These are phyloP conservation scores for Sclerospora graminicola DNA, from an alignment of 352 stramenopile species.

Conservation along the genomic window DNA sequence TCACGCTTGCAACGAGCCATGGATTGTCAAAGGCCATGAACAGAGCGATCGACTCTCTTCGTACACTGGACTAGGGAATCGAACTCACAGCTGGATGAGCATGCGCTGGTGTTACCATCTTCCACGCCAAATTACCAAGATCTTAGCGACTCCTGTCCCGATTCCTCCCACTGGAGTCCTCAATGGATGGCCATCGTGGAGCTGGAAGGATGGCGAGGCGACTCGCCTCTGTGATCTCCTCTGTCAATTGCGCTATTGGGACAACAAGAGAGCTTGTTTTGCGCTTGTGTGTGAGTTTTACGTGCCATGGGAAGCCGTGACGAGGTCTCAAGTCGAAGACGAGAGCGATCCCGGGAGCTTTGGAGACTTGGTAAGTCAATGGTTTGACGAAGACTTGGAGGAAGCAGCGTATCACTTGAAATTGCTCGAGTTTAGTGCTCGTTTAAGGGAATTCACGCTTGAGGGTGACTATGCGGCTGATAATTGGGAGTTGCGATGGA, in stretches of 20 bases:
- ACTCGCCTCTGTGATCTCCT: slow-evolving; percentile 54
- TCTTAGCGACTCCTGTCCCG: slow-evolving; percentile 46
- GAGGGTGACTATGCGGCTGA: slow-evolving; percentile 30
- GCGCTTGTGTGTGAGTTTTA: slow-evolving; percentile 53
- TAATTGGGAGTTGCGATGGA: slow-evolving; percentile 78
- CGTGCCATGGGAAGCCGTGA: slow-evolving; percentile 52
- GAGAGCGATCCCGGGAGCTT: slow-evolving; percentile 44
- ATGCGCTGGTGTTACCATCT: slow-evolving; percentile 79
- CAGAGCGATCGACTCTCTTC: slow-evolving; percentile 9
- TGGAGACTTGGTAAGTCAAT: slow-evolving; percentile 56
- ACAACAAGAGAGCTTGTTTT: slow-evolving; percentile 38
- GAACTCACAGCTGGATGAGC: slow-evolving; percentile 61
- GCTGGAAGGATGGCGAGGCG: slow-evolving; percentile 17
- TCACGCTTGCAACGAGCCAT: slow-evolving; percentile 46
- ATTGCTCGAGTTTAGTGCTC: slow-evolving; percentile 30
- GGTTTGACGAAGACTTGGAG: slow-evolving; percentile 61
- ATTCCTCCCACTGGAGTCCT: slow-evolving; percentile 48
- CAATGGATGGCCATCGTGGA: slow-evolving; percentile 52
- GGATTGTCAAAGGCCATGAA: slow-evolving; percentile 21
- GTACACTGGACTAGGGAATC: slow-evolving; percentile 26
- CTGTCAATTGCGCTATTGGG: slow-evolving; percentile 66
- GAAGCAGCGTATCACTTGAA: slow-evolving; percentile 31
- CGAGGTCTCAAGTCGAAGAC: slow-evolving; percentile 7
- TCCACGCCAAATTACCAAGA: slow-evolving; percentile 38
- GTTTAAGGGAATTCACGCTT: slow-evolving; percentile 23